A percentile compares a stretch with the other conserved stretches of the same genome.
phyloP scores from a whole-genome alignment of 2,329 filamentous ascomycete species.

The Biscogniauxia mediterranea region DNA sequence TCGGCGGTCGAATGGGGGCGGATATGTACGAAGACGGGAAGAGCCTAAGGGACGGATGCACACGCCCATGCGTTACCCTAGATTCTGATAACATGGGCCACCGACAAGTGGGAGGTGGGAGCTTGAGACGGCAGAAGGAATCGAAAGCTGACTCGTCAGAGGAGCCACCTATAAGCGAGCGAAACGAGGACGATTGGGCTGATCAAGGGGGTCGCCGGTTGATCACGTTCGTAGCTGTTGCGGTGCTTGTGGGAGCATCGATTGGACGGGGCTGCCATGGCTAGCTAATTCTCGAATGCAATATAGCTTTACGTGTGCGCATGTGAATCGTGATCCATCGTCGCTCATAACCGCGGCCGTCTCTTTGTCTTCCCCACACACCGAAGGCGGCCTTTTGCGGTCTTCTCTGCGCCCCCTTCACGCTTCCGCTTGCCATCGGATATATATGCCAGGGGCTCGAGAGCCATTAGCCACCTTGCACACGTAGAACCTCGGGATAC shows the following conservation, averaged over 20 bases:
- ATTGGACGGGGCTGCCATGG: neutral
- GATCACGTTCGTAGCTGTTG: slow-evolving; percentile 1
- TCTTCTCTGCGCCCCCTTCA: neutral
- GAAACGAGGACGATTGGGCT: neutral
- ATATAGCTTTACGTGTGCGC: neutral
- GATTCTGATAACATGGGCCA: slow-evolving; percentile 22
- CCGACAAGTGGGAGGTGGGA: slow-evolving; percentile 6
- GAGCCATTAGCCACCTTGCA: slow-evolving; percentile 7
- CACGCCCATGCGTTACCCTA: slow-evolving; percentile 29
- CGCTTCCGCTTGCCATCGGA: slow-evolving; percentile 18
- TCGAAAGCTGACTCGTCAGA: slow-evolving; percentile 16
- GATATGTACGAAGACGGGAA: slow-evolving; percentile 33
- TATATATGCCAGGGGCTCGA: slow-evolving; percentile 9
- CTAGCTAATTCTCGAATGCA: neutral
- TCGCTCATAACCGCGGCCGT: neutral
- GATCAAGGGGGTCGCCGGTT: neutral
- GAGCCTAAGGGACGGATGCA: slow-evolving; percentile 33
- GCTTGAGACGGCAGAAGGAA: slow-evolving; percentile 11
- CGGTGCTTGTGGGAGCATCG: neutral
- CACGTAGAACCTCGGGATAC: neutral
- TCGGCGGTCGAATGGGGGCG: slow-evolving; percentile 30
- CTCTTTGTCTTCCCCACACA: neutral
- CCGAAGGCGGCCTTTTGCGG: neutral
- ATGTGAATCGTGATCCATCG: slow-evolving; percentile 3
- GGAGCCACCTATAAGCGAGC: slow-evolving; percentile 7